Percentiles rank a stretch among this genome's conserved stretches.
phyloP scores from a whole-genome alignment of 2,329 filamentous ascomycete species.

The Hypoxylon sp. region DNA sequence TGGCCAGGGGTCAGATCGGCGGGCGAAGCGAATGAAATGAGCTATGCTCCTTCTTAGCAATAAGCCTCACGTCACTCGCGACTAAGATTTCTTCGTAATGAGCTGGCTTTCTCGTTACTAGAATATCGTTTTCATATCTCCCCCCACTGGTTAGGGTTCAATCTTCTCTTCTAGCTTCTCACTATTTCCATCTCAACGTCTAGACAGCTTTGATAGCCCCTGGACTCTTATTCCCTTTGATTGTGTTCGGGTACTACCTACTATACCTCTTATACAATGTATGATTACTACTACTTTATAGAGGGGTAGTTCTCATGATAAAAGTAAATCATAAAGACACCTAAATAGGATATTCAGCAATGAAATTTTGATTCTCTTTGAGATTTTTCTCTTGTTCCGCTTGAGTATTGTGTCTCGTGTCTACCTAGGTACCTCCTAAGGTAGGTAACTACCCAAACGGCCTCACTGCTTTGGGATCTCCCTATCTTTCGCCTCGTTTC shows the following conservation, averaged over 20 bases:
- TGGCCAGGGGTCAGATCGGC: slow-evolving; percentile 40
- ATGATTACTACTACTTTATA: slow-evolving; percentile 16
- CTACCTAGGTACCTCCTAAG: neutral
- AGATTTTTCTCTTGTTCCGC: neutral
- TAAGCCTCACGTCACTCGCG: neutral
- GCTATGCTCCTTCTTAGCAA: slow-evolving; percentile 6
- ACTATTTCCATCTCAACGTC: slow-evolving; percentile 12
- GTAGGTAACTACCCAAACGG: too few relatives aligned
- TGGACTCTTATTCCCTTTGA: neutral
- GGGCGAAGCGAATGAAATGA: slow-evolving; percentile 47
- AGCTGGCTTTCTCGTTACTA: slow-evolving; percentile 14
- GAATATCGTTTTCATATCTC: neutral
- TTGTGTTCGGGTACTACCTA: slow-evolving; percentile 9
- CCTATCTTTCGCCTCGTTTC: neutral
- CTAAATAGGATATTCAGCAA: slow-evolving; percentile 8
- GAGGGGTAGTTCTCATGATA: slow-evolving; percentile 27
- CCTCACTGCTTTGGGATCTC: neutral
- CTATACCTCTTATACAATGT: too few relatives aligned
- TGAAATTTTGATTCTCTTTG: neutral
- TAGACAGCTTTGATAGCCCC: slow-evolving; percentile 24
- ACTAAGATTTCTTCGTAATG: neutral
- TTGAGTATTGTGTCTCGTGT: neutral
- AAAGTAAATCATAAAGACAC: slow-evolving; percentile 5
- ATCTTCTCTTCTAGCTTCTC: slow-evolving; percentile 39
- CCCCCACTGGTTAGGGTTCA: slow-evolving; percentile 21